A percentile compares a stretch with the other conserved stretches of the same genome.
These are phyloP conservation scores for Wickerhamomyces canadensis DNA, from an alignment of 805 yeast genomes.

Conservation along the genomic window DNA sequence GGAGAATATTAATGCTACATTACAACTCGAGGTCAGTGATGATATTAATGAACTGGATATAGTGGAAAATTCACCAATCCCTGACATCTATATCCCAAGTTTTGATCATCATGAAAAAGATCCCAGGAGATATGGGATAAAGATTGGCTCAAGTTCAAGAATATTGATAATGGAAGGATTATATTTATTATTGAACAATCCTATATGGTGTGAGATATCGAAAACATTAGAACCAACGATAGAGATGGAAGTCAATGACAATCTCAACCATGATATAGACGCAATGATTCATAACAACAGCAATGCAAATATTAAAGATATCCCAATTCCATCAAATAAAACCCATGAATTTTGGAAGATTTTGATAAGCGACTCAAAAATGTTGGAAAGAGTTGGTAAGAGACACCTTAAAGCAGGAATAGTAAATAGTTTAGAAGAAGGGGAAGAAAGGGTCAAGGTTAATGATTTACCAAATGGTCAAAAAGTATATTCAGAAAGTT, in stretches of 20 bases:
- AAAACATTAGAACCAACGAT: slow-evolving; percentile 25
- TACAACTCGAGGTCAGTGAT: slow-evolving; percentile 4
- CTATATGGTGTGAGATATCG: slow-evolving; percentile 52
- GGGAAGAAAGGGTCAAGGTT: slow-evolving; percentile 41
- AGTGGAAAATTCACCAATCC: slow-evolving; percentile 18
- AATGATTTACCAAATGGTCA: slow-evolving; percentile 66
- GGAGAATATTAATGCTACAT: slow-evolving; percentile 11
- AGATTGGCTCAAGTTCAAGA: slow-evolving; percentile 39
- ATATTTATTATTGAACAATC: slow-evolving; percentile 55
- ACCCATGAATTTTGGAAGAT: slow-evolving; percentile 48
- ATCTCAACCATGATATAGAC: slow-evolving; percentile 5
- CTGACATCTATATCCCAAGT: slow-evolving; percentile 51
- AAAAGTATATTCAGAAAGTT: slow-evolving; percentile 20
- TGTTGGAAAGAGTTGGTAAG: slow-evolving; percentile 53
- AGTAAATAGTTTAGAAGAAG: slow-evolving; percentile 41
- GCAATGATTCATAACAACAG: background rate
- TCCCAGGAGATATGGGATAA: slow-evolving; percentile 53
- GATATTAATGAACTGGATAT: slow-evolving; percentile 9
- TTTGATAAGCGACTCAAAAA: slow-evolving; percentile 36
- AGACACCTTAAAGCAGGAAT: slow-evolving; percentile 63
- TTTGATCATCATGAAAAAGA: slow-evolving; percentile 74
- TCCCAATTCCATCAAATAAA: slow-evolving; percentile 17
- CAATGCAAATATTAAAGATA: slow-evolving; percentile 1
- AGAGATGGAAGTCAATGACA: slow-evolving; percentile 3
- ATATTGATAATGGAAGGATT: slow-evolving; percentile 73